Percentiles rank a stretch among this genome's conserved stretches.
Conservation (phyloP, 768 basidiomycete genomes). For the Tylopilus cervinicoccineus region DNA sequence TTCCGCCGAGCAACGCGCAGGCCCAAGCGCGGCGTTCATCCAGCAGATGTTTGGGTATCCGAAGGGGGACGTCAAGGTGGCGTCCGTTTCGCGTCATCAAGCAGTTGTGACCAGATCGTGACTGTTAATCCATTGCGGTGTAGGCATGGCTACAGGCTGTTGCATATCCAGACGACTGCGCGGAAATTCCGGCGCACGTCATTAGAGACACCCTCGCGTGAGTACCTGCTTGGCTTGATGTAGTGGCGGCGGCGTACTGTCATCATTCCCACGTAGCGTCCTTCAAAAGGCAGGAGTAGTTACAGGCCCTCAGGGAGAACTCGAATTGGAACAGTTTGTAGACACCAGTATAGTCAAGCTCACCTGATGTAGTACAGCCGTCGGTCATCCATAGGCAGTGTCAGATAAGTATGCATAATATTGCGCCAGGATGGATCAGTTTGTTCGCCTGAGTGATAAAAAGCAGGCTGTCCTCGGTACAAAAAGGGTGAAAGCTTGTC, state of each 20-base stretch:
- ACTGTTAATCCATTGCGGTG: not conserved
- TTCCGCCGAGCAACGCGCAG: conserved; percentile 50
- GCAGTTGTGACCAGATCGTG: no score
- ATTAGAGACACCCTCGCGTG: conserved; percentile 69
- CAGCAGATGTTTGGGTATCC: conserved; percentile 75
- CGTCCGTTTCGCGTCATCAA: no score
- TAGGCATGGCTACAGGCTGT: conserved; percentile 85
- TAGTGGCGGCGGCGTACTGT: not conserved
- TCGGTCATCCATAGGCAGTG: not conserved
- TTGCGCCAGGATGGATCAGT: not conserved
- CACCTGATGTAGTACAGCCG: conserved; percentile 34
- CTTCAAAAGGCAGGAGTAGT: conserved; percentile 78
- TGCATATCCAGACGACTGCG: conserved; percentile 64
- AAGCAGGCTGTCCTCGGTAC: not conserved
- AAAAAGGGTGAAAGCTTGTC: conserved; percentile 5
- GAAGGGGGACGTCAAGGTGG: conserved; percentile 74
- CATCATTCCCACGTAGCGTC: conserved; percentile 39
- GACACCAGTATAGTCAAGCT: conserved; percentile 50
- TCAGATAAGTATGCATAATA: not conserved
- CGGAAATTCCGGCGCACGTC: conserved; percentile 58
- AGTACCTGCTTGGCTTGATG: conserved; percentile 19
- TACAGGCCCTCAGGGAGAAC: conserved; percentile 46
- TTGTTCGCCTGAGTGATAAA: not conserved
- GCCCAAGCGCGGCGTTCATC: conserved; percentile 70
- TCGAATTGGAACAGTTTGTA: conserved; percentile 55